Evolutionary conservation across 78 protist species (phyloP).

Genomic region (Bigelowiella natans): DNA sequence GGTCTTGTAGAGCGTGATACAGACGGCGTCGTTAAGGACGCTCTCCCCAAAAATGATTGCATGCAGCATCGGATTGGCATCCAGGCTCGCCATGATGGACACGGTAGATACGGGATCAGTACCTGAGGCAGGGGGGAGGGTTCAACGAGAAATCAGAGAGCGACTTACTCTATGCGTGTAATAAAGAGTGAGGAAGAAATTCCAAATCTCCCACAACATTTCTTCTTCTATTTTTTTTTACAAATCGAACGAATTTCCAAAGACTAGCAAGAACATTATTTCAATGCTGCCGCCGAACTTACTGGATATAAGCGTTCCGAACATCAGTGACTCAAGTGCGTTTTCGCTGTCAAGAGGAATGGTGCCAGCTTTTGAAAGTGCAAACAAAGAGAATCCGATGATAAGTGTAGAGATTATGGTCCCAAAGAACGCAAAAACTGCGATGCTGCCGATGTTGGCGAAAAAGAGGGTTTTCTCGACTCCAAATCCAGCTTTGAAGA

Average conservation of each 20-base stretch:
- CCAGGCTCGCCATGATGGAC: conserved; percentile 63
- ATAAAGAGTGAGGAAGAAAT: too few species aligned
- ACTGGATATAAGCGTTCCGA: conserved; percentile 69
- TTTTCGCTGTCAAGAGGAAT: not conserved
- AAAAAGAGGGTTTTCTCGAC: conserved; percentile 54
- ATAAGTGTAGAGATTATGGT: conserved; percentile 65
- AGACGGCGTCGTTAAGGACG: conserved; percentile 80
- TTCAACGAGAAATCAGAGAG: too few species aligned
- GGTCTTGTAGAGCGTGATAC: conserved; percentile 59
- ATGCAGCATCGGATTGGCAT: conserved; percentile 63
- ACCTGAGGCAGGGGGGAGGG: too few species aligned
- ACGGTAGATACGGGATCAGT: conserved; percentile 88
- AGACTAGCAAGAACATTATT: too few species aligned
- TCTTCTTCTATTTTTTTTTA: too few species aligned
- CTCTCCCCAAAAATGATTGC: conserved; percentile 78
- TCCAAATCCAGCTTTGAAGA: conserved; percentile 73
- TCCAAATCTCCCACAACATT: too few species aligned
- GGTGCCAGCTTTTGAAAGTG: not conserved
- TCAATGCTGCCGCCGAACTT: too few species aligned
- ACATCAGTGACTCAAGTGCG: conserved; percentile 23
- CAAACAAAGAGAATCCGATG: conserved; percentile 20
- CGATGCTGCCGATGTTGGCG: conserved; percentile 53
- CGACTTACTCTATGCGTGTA: too few species aligned
- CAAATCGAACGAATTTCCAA: too few species aligned
- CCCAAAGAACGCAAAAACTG: conserved; percentile 70